These are phyloP conservation scores for Ophiostoma sp. DNA, from an alignment of 2,329 filamentous ascomycete genomes.

Conservation along the genomic window DNA sequence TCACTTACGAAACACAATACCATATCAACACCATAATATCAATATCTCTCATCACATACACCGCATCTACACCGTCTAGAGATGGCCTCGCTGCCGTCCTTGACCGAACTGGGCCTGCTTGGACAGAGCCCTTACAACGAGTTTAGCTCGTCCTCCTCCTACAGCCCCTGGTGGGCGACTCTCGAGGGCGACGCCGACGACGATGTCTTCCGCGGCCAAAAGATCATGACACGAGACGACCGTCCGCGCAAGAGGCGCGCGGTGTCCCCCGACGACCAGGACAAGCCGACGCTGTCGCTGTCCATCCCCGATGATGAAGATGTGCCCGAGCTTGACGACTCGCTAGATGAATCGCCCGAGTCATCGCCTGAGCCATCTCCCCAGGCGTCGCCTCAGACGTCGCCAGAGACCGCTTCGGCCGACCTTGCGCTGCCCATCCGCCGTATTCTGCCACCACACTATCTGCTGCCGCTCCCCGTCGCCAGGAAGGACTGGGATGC, in stretches of 20 bases:
- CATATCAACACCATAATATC: not conserved
- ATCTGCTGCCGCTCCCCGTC: constrained; percentile 3
- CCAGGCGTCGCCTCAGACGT: not conserved
- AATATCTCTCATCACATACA: not conserved
- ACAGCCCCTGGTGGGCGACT: constrained; percentile 11
- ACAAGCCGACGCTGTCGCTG: not conserved
- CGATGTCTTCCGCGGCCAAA: not conserved
- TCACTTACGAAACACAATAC: not conserved
- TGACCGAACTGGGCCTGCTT: constrained; percentile 24
- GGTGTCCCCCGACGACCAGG: not conserved
- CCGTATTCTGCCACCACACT: constrained; percentile 15
- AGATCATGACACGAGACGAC: not conserved
- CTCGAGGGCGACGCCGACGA: not conserved
- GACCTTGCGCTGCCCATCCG: constrained; percentile 15
- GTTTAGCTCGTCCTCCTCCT: too few relatives aligned
- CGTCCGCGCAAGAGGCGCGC: constrained; percentile 8
- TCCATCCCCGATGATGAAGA: constrained; percentile 1
- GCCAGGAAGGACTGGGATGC: not conserved
- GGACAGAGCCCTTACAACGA: constrained; percentile 3
- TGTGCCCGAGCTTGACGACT: constrained; percentile 11
- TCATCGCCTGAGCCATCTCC: not conserved
- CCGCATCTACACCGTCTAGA: too few relatives aligned
- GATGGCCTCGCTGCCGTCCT: constrained; percentile 19
- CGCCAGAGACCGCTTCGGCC: not conserved
- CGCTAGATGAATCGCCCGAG: not conserved